Conservation (phyloP, 192 early-diverging fungal genomes). For the Paraglomus brasilianum region DNA sequence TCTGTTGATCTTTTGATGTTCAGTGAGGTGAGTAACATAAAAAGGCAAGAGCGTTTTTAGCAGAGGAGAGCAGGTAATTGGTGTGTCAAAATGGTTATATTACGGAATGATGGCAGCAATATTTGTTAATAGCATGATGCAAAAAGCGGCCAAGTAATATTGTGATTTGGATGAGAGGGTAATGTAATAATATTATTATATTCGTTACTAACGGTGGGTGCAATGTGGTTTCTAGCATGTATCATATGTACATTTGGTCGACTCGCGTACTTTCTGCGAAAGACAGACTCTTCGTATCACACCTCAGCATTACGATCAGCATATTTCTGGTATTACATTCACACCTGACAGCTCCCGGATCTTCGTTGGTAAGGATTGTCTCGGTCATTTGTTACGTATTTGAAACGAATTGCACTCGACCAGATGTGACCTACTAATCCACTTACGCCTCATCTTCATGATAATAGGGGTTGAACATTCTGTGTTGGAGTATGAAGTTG, state of each 20-base stretch:
- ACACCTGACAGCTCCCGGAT: constrained; percentile 78
- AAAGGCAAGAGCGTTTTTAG: too few species aligned
- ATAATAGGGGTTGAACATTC: constrained; percentile 70
- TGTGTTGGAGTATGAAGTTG: constrained; percentile 81
- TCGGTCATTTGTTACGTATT: neutral
- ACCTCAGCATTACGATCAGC: constrained; percentile 61
- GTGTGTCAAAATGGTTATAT: too few species aligned
- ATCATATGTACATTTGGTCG: constrained; percentile 87
- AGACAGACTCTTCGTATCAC: constrained; percentile 80
- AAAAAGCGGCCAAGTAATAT: too few species aligned
- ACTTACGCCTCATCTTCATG: neutral
- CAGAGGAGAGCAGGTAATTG: too few species aligned
- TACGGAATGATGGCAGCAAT: too few species aligned
- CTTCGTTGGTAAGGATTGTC: constrained; percentile 77
- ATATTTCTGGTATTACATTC: constrained; percentile 85
- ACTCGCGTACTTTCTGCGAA: constrained; percentile 83
- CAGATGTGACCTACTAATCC: neutral
- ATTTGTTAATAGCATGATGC: too few species aligned
- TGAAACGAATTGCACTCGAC: neutral
- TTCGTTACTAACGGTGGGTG: too few species aligned
- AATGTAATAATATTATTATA: too few species aligned
- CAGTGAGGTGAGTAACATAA: constrained; percentile 42
- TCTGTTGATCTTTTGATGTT: constrained; percentile 83
- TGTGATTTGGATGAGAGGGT: too few species aligned
- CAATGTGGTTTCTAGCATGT: constrained; percentile 51